These are phyloP conservation scores for Rhamnella rubrinervis DNA, from an alignment of 331 rosid species.

Conservation along the genomic window DNA sequence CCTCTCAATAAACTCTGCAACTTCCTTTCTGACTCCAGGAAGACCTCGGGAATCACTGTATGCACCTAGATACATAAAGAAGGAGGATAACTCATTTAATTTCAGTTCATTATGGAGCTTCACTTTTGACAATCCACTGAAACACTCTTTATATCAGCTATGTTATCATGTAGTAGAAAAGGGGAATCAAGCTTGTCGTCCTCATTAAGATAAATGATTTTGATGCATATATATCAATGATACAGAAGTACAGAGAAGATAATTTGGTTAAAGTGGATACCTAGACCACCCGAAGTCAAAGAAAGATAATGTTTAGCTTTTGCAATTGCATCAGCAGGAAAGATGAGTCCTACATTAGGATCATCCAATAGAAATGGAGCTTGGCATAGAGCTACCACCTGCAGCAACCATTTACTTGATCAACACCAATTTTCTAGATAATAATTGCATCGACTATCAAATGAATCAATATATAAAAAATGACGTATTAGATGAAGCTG, in stretches of 20 bases:
- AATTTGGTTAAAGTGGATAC: slow-evolving; percentile 33
- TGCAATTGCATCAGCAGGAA: slow-evolving; percentile 99
- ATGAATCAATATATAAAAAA: slow-evolving; percentile 17
- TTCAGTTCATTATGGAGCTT: slow-evolving; percentile 23
- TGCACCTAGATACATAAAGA: slow-evolving; percentile 61
- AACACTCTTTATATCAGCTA: slow-evolving; percentile 3
- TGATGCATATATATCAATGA: not conserved
- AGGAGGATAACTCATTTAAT: not conserved
- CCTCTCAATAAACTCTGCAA: slow-evolving; percentile 80
- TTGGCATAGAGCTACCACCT: slow-evolving; percentile 99
- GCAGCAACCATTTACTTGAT: slow-evolving; percentile 25
- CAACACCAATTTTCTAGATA: slow-evolving; percentile 11
- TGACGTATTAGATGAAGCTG: slow-evolving; percentile 12
- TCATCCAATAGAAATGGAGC: slow-evolving; percentile 97
- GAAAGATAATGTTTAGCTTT: slow-evolving; percentile 85
- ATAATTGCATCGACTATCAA: not conserved
- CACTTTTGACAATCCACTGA: not conserved
- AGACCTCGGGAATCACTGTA: slow-evolving; percentile 96
- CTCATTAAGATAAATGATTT: not conserved
- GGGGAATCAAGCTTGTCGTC: not conserved
- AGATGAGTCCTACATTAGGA: slow-evolving; percentile 83
- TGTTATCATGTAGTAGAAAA: slow-evolving; percentile 1
- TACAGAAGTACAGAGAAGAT: slow-evolving; percentile 14
- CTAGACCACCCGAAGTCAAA: slow-evolving; percentile 82
- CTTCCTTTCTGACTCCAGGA: slow-evolving; percentile 92